Evolutionary conservation across 2,329 filamentous ascomycete species (phyloP).

Genomic region (Fonsecaea multimorphosa): DNA sequence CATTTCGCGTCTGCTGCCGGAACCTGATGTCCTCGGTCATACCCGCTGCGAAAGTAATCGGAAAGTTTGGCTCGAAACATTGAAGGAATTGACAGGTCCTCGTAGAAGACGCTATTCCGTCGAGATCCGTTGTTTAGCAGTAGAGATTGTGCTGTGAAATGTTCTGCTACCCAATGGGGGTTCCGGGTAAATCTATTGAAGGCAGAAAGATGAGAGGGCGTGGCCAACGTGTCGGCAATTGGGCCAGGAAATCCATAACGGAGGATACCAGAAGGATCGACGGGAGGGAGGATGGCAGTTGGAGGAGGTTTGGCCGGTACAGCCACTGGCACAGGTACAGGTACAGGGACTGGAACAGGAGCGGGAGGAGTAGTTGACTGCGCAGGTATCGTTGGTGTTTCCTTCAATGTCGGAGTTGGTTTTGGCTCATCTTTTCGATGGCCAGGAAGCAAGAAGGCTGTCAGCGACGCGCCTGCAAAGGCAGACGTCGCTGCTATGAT

Average conservation of each 20-base stretch:
- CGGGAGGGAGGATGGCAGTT: constrained; percentile 54
- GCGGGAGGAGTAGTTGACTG: constrained; percentile 43
- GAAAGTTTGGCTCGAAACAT: constrained; percentile 88
- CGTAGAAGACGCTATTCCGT: constrained; percentile 79
- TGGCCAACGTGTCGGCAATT: constrained; percentile 77
- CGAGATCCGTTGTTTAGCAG: constrained; percentile 77
- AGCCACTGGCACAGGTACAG: constrained; percentile 42
- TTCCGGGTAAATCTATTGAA: constrained; percentile 92
- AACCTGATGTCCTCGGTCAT: constrained; percentile 95
- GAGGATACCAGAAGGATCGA: constrained; percentile 78
- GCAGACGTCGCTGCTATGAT: constrained; percentile 78
- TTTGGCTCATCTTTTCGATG: constrained; percentile 48
- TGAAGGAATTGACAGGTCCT: constrained; percentile 79
- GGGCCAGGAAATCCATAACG: constrained; percentile 93
- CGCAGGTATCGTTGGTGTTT: constrained; percentile 46
- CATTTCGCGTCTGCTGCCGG: constrained; percentile 96
- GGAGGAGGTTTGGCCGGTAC: constrained; percentile 21
- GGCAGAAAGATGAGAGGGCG: constrained; percentile 78
- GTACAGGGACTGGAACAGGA: constrained; percentile 39
- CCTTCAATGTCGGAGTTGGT: constrained; percentile 45
- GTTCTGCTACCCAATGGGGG: constrained; percentile 92
- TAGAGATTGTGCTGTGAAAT: constrained; percentile 90
- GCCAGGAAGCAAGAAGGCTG: constrained; percentile 69
- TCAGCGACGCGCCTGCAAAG: constrained; percentile 76
- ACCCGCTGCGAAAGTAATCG: constrained; percentile 94